Conservation (phyloP, 2,329 filamentous ascomycete genomes). For the Karstenula rhodostoma region DNA sequence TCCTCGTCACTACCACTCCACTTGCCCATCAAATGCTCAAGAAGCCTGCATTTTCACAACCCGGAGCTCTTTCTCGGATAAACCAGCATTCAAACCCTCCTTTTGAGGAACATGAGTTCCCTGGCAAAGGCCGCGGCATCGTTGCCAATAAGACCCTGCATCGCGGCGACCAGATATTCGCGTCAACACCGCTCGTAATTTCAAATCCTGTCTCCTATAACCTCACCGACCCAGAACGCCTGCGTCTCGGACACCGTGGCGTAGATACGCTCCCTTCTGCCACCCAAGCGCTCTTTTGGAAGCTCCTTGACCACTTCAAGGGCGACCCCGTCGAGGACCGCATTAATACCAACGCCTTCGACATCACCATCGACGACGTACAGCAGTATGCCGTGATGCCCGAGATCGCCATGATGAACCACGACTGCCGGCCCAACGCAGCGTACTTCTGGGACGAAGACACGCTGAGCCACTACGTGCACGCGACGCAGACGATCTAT, state of each 20-base stretch:
- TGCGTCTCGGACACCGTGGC: conserved; percentile 37
- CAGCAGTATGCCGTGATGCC: conserved; percentile 41
- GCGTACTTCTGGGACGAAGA: conserved; percentile 52
- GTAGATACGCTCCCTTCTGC: conserved; percentile 34
- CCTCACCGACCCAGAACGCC: conserved; percentile 32
- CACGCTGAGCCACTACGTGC: conserved; percentile 51
- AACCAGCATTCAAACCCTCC: conserved; percentile 40
- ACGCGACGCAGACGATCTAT: conserved; percentile 49
- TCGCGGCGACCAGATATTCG: conserved; percentile 45
- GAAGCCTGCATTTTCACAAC: conserved; percentile 39
- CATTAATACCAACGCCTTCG: conserved; percentile 48
- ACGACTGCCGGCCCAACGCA: conserved; percentile 50
- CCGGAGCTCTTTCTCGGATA: conserved; percentile 24
- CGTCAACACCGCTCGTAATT: conserved; percentile 43
- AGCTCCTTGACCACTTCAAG: conserved; percentile 40
- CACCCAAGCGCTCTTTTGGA: conserved; percentile 37
- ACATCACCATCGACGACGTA: conserved; percentile 34
- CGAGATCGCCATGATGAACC: conserved; percentile 48
- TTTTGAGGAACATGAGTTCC: conserved; percentile 40
- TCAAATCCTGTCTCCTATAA: conserved; percentile 37
- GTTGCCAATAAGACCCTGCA: conserved; percentile 46
- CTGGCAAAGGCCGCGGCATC: conserved; percentile 43
- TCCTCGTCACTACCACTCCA: conserved; percentile 36
- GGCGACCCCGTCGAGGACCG: conserved; percentile 43
- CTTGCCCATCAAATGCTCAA: conserved; percentile 39